These are phyloP conservation scores for Mycena filopes DNA, from an alignment of 768 basidiomycete genomes.

Conservation along the genomic window DNA sequence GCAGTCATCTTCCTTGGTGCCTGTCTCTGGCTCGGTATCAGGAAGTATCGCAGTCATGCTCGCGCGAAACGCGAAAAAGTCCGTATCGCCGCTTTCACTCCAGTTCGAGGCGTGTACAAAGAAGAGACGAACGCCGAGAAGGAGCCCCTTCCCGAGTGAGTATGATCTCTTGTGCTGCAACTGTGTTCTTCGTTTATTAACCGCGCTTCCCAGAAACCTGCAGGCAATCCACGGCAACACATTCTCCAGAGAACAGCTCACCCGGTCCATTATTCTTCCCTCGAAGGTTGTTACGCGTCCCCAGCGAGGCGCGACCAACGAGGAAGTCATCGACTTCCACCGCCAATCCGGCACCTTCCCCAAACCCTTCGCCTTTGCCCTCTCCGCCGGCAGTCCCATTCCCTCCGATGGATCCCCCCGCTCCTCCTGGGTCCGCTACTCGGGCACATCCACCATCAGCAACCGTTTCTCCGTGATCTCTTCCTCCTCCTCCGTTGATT, in stretches of 20 bases:
- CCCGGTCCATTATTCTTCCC: conserved; percentile 63
- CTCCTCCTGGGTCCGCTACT: conserved; percentile 44
- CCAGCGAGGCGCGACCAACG: conserved; percentile 42
- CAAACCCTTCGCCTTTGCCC: conserved; percentile 54
- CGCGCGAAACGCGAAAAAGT: conserved; percentile 47
- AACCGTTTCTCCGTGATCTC: conserved; percentile 54
- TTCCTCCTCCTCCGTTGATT: conserved; percentile 48
- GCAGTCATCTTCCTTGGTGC: conserved; percentile 52
- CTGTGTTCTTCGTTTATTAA: background rate
- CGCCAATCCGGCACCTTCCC: conserved; percentile 54
- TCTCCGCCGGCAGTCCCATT: conserved; percentile 38
- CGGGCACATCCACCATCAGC: conserved; percentile 43
- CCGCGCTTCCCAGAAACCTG: conserved; percentile 6
- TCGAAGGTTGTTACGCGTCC: conserved; percentile 54
- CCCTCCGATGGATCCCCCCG: conserved; percentile 36
- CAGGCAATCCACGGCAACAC: conserved; percentile 25
- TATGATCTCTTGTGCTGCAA: background rate
- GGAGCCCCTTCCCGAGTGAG: conserved; percentile 36
- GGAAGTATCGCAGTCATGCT: conserved; percentile 53
- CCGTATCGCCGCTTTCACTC: conserved; percentile 56
- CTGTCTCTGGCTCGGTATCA: conserved; percentile 54
- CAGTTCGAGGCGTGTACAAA: conserved; percentile 57
- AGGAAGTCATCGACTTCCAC: conserved; percentile 58
- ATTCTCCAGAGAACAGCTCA: conserved; percentile 57
- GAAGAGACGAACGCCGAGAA: conserved; percentile 36